Percentiles rank a stretch among this genome's conserved stretches.
Conservation (phyloP, 2,329 filamentous ascomycete genomes). For the Apiospora phragmitis region DNA sequence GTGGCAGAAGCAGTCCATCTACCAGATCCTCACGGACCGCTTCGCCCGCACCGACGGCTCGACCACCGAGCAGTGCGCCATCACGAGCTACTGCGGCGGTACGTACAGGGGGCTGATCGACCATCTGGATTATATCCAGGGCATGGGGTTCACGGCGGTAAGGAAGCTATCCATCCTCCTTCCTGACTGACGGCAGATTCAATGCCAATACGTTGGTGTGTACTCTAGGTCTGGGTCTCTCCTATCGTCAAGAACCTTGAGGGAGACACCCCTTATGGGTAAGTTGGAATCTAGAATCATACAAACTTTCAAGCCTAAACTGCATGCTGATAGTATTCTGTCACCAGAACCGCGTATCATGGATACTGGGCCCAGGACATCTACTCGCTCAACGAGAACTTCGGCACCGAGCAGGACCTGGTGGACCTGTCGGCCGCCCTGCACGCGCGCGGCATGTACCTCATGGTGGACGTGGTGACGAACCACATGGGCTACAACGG, state of each 20-base stretch:
- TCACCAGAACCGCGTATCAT: constrained; percentile 41
- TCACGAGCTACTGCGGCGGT: constrained; percentile 48
- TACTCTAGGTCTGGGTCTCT: constrained; percentile 41
- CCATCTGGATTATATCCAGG: constrained; percentile 51
- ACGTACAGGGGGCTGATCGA: constrained; percentile 50
- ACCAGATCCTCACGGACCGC: constrained; percentile 46
- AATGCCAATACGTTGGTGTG: neutral
- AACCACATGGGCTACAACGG: constrained; percentile 59
- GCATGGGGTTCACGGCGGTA: constrained; percentile 43
- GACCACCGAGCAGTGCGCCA: constrained; percentile 29
- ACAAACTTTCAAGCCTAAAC: neutral
- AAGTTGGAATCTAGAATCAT: constrained; percentile 13
- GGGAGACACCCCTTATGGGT: constrained; percentile 40
- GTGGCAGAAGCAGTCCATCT: constrained; percentile 44
- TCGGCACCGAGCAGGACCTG: constrained; percentile 59
- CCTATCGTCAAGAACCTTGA: constrained; percentile 43
- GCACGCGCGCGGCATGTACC: constrained; percentile 56
- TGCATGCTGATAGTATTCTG: neutral
- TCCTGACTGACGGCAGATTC: neutral
- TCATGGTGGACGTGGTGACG: constrained; percentile 62
- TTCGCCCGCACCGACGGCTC: constrained; percentile 41
- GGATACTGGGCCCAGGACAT: constrained; percentile 55
- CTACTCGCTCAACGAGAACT: constrained; percentile 57
- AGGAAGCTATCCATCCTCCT: neutral
- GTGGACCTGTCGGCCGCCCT: constrained; percentile 48